Conservation (phyloP, 2,329 filamentous ascomycete species). For the Cercospora sp. region DNA sequence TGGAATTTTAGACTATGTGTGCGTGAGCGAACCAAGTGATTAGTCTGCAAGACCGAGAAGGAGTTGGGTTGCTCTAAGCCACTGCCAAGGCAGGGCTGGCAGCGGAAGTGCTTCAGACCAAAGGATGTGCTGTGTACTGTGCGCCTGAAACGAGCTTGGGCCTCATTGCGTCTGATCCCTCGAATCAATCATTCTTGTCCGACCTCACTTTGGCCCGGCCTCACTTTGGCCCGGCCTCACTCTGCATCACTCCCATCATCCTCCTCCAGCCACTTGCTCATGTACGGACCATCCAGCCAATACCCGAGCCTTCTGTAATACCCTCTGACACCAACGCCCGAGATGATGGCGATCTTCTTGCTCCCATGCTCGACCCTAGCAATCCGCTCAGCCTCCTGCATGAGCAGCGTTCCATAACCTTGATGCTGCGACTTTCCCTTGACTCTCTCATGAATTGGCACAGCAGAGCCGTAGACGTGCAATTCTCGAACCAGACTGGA, state of each 20-base stretch:
- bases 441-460: conserved; percentile 94
- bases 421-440: conserved; percentile 98
- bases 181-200: neutral
- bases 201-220: conserved; percentile 25
- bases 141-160: neutral
- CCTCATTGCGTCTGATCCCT: neutral
- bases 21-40: neutral
- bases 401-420: conserved; percentile 90
- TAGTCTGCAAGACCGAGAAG: neutral
- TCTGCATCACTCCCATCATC: conserved; percentile 35
- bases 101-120: neutral
- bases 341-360: conserved; percentile 92
- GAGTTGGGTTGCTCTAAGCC: neutral
- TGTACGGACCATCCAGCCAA: conserved; percentile 85
- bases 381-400: conserved; percentile 97
- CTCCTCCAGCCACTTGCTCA: conserved; percentile 42
- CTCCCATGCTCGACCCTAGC: conserved; percentile 92
- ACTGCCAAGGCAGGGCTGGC: neutral
- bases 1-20: neutral
- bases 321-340: conserved; percentile 91
- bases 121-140: neutral
- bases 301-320: conserved; percentile 95
- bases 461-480: conserved; percentile 94
- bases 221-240: conserved; percentile 32
- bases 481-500: conserved; percentile 91